A percentile compares a stretch with the other conserved stretches of the same genome.
phyloP scores from a whole-genome alignment of 1,284 basidiomycete species.

The Sanghuangporus sanghuang region DNA sequence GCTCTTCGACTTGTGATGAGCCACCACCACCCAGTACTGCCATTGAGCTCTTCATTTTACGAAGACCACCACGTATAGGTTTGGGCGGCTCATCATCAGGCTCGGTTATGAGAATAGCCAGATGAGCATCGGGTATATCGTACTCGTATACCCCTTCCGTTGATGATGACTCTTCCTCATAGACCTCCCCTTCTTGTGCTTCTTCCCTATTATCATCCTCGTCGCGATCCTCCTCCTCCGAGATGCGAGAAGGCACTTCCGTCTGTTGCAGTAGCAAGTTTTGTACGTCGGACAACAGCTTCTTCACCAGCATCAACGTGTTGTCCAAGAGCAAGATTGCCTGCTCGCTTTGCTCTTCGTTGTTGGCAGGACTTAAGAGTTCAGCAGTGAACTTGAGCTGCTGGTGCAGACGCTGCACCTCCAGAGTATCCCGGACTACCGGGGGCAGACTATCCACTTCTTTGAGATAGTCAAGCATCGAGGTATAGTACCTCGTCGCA shows the following conservation, averaged over 20 bases:
- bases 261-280: background rate
- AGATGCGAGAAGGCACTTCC: too few species aligned
- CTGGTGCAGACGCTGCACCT: conserved; percentile 4
- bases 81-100: background rate
- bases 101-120: background rate
- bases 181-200: background rate
- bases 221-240: background rate
- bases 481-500: background rate
- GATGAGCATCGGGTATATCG: background rate
- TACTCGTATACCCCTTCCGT: background rate
- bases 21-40: background rate
- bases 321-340: conserved; percentile 2
- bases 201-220: background rate
- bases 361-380: background rate
- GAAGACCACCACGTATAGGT: background rate
- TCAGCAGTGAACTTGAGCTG: conserved; percentile 2
- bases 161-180: background rate
- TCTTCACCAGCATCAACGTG: conserved; percentile 7
- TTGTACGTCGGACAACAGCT: conserved; percentile 2
- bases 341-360: conserved; percentile 2
- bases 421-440: conserved; percentile 7
- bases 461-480: background rate
- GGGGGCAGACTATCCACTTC: conserved; percentile 3
- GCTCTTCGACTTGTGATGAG: background rate
- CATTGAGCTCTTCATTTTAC: conserved; percentile 9